These are phyloP conservation scores for Pythium apleroticum DNA, from an alignment of 352 stramenopile species.

Conservation along the genomic window DNA sequence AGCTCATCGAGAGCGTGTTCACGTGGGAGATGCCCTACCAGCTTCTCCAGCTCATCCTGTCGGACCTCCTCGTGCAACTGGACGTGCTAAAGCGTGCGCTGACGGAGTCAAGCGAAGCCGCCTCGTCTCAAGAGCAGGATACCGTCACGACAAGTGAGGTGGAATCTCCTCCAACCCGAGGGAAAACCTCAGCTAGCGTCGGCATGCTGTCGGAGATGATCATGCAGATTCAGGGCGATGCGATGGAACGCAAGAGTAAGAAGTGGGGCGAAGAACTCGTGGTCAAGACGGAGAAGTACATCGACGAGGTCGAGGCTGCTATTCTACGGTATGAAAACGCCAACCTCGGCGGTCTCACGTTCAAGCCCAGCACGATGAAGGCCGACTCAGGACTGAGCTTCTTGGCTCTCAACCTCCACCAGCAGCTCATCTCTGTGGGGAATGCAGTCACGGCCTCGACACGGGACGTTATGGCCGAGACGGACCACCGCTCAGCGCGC, in stretches of 20 bases:
- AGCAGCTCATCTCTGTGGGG: constrained; percentile 79
- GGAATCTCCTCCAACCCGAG: background rate
- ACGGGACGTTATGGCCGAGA: constrained; percentile 16
- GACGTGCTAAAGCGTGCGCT: constrained; percentile 51
- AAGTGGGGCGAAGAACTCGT: constrained; percentile 80
- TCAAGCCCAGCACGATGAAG: constrained; percentile 90
- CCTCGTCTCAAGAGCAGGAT: constrained; percentile 34
- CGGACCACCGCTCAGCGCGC: background rate
- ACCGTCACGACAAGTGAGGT: constrained; percentile 5
- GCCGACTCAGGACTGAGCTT: constrained; percentile 75
- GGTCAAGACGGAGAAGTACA: constrained; percentile 78
- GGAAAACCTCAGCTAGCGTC: constrained; percentile 40
- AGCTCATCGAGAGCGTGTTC: constrained; percentile 87
- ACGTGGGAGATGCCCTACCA: constrained; percentile 88
- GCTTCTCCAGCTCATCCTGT: constrained; percentile 75
- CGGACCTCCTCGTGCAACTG: constrained; percentile 70
- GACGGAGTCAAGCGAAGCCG: background rate
- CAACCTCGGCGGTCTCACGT: constrained; percentile 68
- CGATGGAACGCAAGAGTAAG: constrained; percentile 71
- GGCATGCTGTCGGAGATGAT: constrained; percentile 87
- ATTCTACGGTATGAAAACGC: constrained; percentile 74
- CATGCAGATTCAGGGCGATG: constrained; percentile 84
- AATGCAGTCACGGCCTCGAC: constrained; percentile 54
- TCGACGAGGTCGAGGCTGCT: constrained; percentile 73
- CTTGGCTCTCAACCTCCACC: constrained; percentile 81